phyloP scores from a whole-genome alignment of 1,284 basidiomycete genomes.

The Melampsora americana region DNA sequence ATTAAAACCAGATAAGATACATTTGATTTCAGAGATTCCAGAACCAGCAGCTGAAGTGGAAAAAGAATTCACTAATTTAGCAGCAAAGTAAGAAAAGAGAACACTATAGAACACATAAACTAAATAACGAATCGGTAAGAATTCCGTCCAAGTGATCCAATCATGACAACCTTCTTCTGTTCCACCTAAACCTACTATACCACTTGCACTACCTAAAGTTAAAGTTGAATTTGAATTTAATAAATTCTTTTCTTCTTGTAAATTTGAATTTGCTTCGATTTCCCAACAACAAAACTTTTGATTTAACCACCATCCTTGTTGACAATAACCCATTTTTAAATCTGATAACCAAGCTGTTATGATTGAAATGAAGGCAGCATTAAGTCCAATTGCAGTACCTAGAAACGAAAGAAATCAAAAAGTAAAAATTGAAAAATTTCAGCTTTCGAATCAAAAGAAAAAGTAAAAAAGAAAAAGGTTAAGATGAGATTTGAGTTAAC shows the following conservation, averaged over 20 bases:
- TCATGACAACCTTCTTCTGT: slow-evolving; percentile 73
- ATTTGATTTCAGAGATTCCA: slow-evolving; percentile 98
- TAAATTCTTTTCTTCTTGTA: background rate
- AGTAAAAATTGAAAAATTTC: too few relatives aligned
- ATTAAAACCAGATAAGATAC: slow-evolving; percentile 92
- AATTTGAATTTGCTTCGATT: slow-evolving; percentile 60
- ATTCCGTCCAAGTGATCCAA: slow-evolving; percentile 86
- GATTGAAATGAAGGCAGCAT: slow-evolving; percentile 91
- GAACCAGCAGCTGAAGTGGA: slow-evolving; percentile 96
- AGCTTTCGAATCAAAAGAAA: too few relatives aligned
- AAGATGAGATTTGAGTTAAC: background rate
- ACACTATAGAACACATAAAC: slow-evolving; percentile 87
- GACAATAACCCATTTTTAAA: slow-evolving; percentile 94
- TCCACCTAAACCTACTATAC: slow-evolving; percentile 61
- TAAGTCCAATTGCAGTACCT: slow-evolving; percentile 88
- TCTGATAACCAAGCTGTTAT: slow-evolving; percentile 97
- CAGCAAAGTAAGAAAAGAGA: slow-evolving; percentile 74
- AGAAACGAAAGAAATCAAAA: too few relatives aligned
- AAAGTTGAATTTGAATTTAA: background rate
- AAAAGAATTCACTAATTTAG: slow-evolving; percentile 80
- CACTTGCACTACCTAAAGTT: slow-evolving; percentile 48
- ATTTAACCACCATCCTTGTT: slow-evolving; percentile 96
- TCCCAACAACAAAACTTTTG: slow-evolving; percentile 98
- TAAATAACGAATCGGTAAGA: slow-evolving; percentile 71
- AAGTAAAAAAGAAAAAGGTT: too few relatives aligned